Percentiles rank a stretch among this genome's conserved stretches.
Evolutionary conservation across 129 eudicot genomes (phyloP).

Genomic region (Lactuca saligna): DNA sequence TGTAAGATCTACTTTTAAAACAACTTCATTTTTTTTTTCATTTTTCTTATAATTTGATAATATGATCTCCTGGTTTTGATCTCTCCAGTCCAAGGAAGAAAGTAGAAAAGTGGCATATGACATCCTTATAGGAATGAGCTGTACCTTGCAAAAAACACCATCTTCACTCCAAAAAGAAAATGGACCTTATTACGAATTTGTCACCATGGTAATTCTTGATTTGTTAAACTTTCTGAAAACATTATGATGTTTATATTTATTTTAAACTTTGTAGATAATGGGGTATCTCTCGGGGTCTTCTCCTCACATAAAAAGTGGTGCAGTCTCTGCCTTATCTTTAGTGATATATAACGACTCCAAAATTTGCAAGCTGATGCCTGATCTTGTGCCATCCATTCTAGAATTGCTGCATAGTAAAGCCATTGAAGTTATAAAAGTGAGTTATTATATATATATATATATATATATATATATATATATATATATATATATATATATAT

Average conservation of each 20-base stretch:
- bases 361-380: constrained; percentile 65
- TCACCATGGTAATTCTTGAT: constrained; percentile 65
- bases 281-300: constrained; percentile 95
- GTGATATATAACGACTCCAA: constrained; percentile 64
- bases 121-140: constrained; percentile 60
- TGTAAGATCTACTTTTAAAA: constrained; percentile 54
- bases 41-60: background rate
- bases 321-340: constrained; percentile 86
- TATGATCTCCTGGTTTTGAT: background rate
- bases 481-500: no score
- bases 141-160: constrained; percentile 58
- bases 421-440: constrained; percentile 83
- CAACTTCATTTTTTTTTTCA: constrained; percentile 15
- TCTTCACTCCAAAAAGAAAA: constrained; percentile 48
- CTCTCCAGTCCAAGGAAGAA: constrained; percentile 73
- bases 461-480: no score
- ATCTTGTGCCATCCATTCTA: constrained; percentile 72
- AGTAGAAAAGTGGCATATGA: constrained; percentile 85
- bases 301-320: constrained; percentile 92
- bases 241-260: background rate
- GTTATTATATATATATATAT: constrained; percentile 17
- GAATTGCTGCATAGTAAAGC: constrained; percentile 76
- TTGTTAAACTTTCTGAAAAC: constrained; percentile 9
- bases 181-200: constrained; percentile 60
- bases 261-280: constrained; percentile 46